phyloP scores from a whole-genome alignment of 129 eudicot genomes.

The Flaveria bidentis region DNA sequence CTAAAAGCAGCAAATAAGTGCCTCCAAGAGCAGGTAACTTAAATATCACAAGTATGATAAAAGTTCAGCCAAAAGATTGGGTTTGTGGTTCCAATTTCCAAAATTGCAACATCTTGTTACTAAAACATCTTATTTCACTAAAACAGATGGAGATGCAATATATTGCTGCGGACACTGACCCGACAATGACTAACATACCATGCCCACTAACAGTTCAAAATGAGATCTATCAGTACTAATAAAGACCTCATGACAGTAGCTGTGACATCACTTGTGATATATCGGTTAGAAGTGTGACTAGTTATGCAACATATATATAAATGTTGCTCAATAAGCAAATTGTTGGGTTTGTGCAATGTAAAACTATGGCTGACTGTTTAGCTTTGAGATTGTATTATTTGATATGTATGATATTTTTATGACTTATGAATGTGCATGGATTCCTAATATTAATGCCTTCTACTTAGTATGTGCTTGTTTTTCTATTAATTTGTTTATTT shows the following conservation, averaged over 20 bases:
- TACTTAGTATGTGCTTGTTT: too few relatives aligned
- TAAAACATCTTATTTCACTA: background rate
- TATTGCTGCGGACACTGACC: conserved; percentile 42
- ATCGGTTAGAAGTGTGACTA: conserved; percentile 31
- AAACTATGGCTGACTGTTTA: conserved; percentile 24
- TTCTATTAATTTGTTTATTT: too few relatives aligned
- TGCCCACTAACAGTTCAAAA: conserved; percentile 60
- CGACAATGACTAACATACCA: conserved; percentile 50
- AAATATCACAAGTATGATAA: conserved; percentile 5
- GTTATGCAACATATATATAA: conserved; percentile 22
- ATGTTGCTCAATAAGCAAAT: conserved; percentile 37
- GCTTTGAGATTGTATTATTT: conserved; percentile 15
- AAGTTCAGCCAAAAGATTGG: background rate
- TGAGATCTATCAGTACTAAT: conserved; percentile 61
- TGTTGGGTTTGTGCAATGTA: conserved; percentile 26
- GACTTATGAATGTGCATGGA: conserved; percentile 20
- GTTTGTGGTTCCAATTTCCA: background rate
- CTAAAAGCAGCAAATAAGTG: conserved; percentile 80
- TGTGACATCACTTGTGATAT: conserved; percentile 29
- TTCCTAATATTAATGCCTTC: background rate
- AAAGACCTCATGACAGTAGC: conserved; percentile 6
- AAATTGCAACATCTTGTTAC: background rate
- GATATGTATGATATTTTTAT: conserved; percentile 29
- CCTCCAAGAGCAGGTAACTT: conserved; percentile 60
- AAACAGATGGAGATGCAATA: conserved; percentile 68